These are phyloP conservation scores for Paecilomyces formosus DNA, from an alignment of 2,329 filamentous ascomycete genomes.

Conservation along the genomic window DNA sequence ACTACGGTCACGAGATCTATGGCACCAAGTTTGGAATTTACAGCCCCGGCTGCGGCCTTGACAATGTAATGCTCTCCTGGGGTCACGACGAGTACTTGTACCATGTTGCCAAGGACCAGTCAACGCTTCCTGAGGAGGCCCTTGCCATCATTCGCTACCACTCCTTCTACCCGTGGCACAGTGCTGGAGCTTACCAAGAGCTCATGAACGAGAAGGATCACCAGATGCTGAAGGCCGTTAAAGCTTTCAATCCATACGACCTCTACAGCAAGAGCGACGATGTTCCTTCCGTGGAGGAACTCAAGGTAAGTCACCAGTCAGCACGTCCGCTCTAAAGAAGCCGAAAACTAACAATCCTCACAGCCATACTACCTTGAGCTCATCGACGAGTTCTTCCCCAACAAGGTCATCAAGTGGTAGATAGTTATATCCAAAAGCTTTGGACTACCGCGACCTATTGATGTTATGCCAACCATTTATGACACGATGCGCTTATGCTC, in stretches of 20 bases:
- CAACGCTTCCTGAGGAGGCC: constrained; percentile 68
- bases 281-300: constrained; percentile 64
- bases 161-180: constrained; percentile 89
- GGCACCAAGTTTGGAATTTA: constrained; percentile 74
- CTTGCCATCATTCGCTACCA: constrained; percentile 92
- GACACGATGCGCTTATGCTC: background rate
- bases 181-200: constrained; percentile 67
- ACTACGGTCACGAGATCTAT: constrained; percentile 64
- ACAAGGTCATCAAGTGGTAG: constrained; percentile 63
- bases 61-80: constrained; percentile 86
- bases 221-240: constrained; percentile 71
- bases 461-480: background rate
- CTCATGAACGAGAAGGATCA: constrained; percentile 79
- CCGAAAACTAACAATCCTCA: constrained; percentile 7
- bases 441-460: background rate
- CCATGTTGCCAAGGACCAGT: constrained; percentile 77
- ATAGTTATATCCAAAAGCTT: background rate
- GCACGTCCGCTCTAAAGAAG: background rate
- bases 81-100: constrained; percentile 56
- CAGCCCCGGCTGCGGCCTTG: constrained; percentile 66
- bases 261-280: constrained; percentile 87
- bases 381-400: constrained; percentile 67
- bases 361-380: constrained; percentile 66
- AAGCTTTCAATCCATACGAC: constrained; percentile 86
- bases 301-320: constrained; percentile 53